phyloP scores from a whole-genome alignment of 108 stramenopile species.

The Aurantiochytrium sp. region DNA sequence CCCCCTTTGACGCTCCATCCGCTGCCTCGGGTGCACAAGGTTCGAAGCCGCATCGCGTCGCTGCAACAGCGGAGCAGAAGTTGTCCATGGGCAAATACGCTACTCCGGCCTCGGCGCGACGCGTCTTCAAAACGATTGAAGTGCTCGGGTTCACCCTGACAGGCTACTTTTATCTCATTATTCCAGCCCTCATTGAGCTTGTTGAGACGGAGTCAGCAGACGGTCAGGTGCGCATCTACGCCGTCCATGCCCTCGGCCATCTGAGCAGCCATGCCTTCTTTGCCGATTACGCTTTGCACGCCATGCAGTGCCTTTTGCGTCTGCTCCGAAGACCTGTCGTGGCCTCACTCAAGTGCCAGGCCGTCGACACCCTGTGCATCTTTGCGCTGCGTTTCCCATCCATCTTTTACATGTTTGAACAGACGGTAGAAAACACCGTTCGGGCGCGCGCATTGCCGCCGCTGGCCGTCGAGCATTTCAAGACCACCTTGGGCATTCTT shows the following conservation, averaged over 20 bases:
- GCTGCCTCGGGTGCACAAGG: neutral
- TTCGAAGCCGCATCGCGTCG: neutral
- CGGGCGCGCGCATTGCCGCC: neutral
- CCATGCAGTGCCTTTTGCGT: neutral
- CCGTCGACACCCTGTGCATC: conserved; percentile 2
- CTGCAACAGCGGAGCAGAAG: neutral
- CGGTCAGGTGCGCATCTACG: neutral
- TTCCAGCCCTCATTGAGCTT: conserved; percentile 72
- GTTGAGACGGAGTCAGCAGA: neutral
- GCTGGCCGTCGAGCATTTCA: neutral
- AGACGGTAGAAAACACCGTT: neutral
- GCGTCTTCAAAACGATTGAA: conserved; percentile 57
- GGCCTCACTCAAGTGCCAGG: neutral
- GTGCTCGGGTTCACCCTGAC: conserved; percentile 59
- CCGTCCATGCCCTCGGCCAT: neutral
- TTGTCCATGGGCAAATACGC: neutral
- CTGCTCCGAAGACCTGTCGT: neutral
- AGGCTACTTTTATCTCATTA: conserved; percentile 67
- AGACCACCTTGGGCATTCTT: neutral
- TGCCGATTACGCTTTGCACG: neutral
- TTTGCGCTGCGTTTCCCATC: neutral
- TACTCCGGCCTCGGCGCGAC: neutral
- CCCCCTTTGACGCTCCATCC: neutral
- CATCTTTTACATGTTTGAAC: neutral
- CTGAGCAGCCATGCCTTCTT: neutral